phyloP scores from a whole-genome alignment of 2,329 filamentous ascomycete species.

The Pseudogymnoascus sp. region DNA sequence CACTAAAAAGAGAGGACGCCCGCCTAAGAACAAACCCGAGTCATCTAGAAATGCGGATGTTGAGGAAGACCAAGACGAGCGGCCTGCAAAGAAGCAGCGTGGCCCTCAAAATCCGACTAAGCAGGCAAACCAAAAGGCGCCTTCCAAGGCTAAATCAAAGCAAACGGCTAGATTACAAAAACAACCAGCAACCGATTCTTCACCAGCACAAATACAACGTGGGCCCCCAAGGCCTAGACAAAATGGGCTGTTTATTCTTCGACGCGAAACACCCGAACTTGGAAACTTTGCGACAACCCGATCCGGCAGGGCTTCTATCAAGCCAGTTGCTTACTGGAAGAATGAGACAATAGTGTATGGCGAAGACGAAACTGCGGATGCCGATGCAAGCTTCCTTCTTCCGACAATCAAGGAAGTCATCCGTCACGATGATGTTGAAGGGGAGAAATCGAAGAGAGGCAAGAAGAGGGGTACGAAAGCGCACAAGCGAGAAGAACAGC shows the following conservation, averaged over 20 bases:
- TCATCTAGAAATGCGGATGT: conserved; percentile 21
- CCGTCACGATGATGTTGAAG: conserved; percentile 55
- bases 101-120: not conserved
- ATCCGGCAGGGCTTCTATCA: conserved; percentile 69
- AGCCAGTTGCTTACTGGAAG: conserved; percentile 77
- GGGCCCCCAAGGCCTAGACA: conserved; percentile 34
- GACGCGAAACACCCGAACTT: conserved; percentile 37
- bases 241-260: conserved; percentile 41
- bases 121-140: not conserved
- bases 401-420: conserved; percentile 70
- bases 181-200: conserved; percentile 12
- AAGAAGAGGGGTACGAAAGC: conserved; percentile 8
- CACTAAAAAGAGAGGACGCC: conserved; percentile 18
- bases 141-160: conserved; percentile 10
- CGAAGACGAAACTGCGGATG: conserved; percentile 46
- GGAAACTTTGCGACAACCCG: conserved; percentile 48
- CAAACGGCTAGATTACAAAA: conserved; percentile 11
- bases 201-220: conserved; percentile 21
- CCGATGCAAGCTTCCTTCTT: conserved; percentile 50
- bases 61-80: conserved; percentile 30
- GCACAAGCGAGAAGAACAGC: conserved; percentile 28
- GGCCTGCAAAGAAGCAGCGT: conserved; percentile 26
- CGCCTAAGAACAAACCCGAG: conserved; percentile 12
- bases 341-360: conserved; percentile 72
- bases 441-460: conserved; percentile 26